Percentiles rank a stretch among this genome's conserved stretches.
Conservation (phyloP, 257 asterid genomes). For the Solanum bukasovii region DNA sequence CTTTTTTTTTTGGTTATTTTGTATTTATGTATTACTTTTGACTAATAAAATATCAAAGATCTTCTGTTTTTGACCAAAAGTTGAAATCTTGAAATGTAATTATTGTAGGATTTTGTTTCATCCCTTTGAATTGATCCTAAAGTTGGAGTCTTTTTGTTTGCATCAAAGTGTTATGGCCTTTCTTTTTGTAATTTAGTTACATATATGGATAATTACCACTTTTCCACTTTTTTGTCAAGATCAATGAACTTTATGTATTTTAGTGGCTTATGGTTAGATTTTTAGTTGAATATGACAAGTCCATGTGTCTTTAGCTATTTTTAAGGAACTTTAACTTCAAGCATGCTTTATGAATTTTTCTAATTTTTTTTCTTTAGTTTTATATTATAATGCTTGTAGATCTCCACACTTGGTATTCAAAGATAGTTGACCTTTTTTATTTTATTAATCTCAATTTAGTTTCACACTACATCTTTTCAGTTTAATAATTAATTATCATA, state of each 20-base stretch:
- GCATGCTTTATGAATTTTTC: constrained; percentile 6
- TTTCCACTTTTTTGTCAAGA: constrained; percentile 5
- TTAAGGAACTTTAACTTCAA: constrained; percentile 37
- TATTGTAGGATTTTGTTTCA: background rate
- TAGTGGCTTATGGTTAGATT: constrained; percentile 5
- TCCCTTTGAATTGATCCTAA: constrained; percentile 11
- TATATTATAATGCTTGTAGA: constrained; percentile 23
- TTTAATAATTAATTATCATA: background rate
- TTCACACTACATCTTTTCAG: background rate
- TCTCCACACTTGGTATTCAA: constrained; percentile 34
- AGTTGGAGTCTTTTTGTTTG: constrained; percentile 26
- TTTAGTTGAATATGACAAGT: constrained; percentile 25
- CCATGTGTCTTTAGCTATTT: constrained; percentile 40
- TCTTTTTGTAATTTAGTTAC: constrained; percentile 29
- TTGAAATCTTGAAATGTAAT: background rate
- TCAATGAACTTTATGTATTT: constrained; percentile 7
- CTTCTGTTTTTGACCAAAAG: background rate
- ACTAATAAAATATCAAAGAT: background rate
- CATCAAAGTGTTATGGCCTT: constrained; percentile 23
- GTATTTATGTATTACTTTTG: background rate
- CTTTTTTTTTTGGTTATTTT: background rate
- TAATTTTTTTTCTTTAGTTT: background rate
- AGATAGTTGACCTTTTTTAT: constrained; percentile 29
- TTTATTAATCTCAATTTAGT: constrained; percentile 5
- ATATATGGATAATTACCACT: background rate